A percentile compares a stretch with the other conserved stretches of the same genome.
Evolutionary conservation across 1,139 yeast genomes (phyloP).

Genomic region (Zhuliangozyma blackwelliae): DNA sequence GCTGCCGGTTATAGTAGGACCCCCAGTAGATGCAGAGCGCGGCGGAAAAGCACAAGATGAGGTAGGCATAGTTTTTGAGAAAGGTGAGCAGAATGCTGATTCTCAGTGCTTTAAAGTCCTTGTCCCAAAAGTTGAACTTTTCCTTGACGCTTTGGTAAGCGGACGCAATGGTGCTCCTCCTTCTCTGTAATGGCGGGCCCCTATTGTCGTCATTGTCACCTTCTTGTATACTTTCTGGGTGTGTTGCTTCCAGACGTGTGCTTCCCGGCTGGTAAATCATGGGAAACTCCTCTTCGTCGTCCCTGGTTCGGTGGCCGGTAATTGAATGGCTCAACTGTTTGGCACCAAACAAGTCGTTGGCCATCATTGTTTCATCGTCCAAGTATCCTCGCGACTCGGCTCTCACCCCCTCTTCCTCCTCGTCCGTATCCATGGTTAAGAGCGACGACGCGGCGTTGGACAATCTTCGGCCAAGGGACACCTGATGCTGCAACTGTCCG

Average conservation of each 20-base stretch:
- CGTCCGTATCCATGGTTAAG: constrained; percentile 4
- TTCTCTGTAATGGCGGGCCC: constrained; percentile 6
- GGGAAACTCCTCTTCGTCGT: constrained; percentile 11
- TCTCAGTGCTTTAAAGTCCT: constrained; percentile 20
- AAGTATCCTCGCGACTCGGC: constrained; percentile 1
- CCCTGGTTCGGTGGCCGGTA: neutral
- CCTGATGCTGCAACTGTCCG: constrained; percentile 1
- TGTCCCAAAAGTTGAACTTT: constrained; percentile 28
- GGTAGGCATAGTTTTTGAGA: constrained; percentile 19
- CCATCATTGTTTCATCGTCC: constrained; percentile 4
- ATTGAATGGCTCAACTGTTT: constrained; percentile 5
- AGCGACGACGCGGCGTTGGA: constrained; percentile 13
- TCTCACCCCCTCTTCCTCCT: constrained; percentile 5
- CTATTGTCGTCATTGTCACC: neutral
- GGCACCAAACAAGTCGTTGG: constrained; percentile 13
- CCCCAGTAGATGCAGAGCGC: constrained; percentile 33
- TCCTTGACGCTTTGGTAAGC: constrained; percentile 13
- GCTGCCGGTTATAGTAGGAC: constrained; percentile 19
- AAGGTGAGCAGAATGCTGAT: constrained; percentile 16
- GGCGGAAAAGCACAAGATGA: constrained; percentile 20
- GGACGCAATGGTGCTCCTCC: constrained; percentile 19
- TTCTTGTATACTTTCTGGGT: neutral
- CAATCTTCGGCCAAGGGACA: constrained; percentile 10
- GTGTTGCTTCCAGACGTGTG: neutral
- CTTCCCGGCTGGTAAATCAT: neutral